Conservation (phyloP, 2,329 filamentous ascomycete genomes). For the Mycosphaerella sp. region DNA sequence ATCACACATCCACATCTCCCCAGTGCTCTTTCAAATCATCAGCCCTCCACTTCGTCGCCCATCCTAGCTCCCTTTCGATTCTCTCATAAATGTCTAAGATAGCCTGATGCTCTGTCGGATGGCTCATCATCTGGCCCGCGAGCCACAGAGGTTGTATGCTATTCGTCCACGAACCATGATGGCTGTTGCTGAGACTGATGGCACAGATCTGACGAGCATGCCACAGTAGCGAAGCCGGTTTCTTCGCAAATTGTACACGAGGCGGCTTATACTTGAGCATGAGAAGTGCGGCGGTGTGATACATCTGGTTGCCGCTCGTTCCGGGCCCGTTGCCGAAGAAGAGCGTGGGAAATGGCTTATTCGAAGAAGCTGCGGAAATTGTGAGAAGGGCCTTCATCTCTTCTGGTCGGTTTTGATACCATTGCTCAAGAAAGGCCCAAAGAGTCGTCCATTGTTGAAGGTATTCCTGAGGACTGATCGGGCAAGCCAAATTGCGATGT, state of each 20-base stretch:
- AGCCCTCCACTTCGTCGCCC: constrained; percentile 49
- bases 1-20: constrained; percentile 36
- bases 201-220: constrained; percentile 45
- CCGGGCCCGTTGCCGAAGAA: constrained; percentile 44
- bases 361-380: constrained; percentile 19
- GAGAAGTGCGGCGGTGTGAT: constrained; percentile 51
- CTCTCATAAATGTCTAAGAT: constrained; percentile 46
- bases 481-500: constrained; percentile 14
- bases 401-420: constrained; percentile 32
- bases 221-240: constrained; percentile 42
- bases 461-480: constrained; percentile 29
- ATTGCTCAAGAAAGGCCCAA: constrained; percentile 33
- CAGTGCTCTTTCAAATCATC: constrained; percentile 50
- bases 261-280: constrained; percentile 48
- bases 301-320: constrained; percentile 48
- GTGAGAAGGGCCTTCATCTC: constrained; percentile 34
- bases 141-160: constrained; percentile 45
- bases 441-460: constrained; percentile 31
- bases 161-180: constrained; percentile 45
- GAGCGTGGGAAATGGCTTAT: constrained; percentile 37
- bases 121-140: constrained; percentile 45
- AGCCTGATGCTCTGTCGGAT: constrained; percentile 39
- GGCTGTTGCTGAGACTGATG: constrained; percentile 41
- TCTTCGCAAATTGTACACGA: constrained; percentile 25
- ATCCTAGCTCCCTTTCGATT: constrained; percentile 50